Conservation (phyloP, 2,329 filamentous ascomycete species). For the Penicillium occitanis region DNA sequence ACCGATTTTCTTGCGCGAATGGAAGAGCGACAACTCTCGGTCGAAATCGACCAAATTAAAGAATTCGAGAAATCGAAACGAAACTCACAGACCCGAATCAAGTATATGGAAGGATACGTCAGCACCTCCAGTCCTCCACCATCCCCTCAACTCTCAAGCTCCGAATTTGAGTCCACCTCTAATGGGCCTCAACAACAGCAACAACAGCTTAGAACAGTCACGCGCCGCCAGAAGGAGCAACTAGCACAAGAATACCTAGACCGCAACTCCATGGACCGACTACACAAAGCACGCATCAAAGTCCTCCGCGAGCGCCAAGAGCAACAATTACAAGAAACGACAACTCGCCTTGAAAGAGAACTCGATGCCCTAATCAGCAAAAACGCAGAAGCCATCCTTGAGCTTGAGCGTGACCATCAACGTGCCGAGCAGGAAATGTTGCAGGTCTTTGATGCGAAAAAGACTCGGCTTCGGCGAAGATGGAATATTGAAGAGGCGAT, state of each 20-base stretch:
- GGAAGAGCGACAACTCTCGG: constrained; percentile 46
- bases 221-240: constrained; percentile 44
- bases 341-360: constrained; percentile 42
- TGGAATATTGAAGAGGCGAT: constrained; percentile 48
- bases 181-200: constrained; percentile 24
- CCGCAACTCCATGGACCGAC: constrained; percentile 44
- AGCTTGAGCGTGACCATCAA: constrained; percentile 38
- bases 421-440: constrained; percentile 34
- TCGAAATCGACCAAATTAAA: constrained; percentile 46
- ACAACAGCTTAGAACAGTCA: constrained; percentile 36
- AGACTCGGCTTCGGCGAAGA: constrained; percentile 35
- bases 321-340: constrained; percentile 40
- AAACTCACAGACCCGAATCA: constrained; percentile 46
- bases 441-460: constrained; percentile 36
- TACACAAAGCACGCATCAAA: constrained; percentile 48
- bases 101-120: constrained; percentile 51
- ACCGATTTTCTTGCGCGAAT: constrained; percentile 35
- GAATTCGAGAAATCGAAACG: constrained; percentile 47
- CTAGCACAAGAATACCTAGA: constrained; percentile 47
- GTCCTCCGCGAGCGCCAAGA: constrained; percentile 50
- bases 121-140: constrained; percentile 40
- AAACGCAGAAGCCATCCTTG: constrained; percentile 33
- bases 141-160: constrained; percentile 25
- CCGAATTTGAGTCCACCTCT: constrained; percentile 23
- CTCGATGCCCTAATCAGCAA: constrained; percentile 36